Evolutionary conservation across 2,329 filamentous ascomycete genomes (phyloP), one percentile per base, ranked within the genome.

Genomic region (Calonectria pseudoturangicola): DNA sequence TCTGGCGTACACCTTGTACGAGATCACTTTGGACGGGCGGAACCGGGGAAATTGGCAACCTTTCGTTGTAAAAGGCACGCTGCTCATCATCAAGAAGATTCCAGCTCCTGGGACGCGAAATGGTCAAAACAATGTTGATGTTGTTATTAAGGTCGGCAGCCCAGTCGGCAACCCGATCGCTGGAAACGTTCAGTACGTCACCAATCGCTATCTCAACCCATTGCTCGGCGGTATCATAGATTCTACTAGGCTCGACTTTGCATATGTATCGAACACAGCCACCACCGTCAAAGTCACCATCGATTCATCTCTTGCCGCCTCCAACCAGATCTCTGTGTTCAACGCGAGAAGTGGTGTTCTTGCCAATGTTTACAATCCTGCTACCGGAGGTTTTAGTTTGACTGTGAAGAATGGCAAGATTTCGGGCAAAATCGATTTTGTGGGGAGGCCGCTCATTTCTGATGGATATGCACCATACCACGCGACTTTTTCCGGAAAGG

Each of bases 181-280:
- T 27, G 54, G 54, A 16, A 58, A 12, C n/a, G 33, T 58, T 15
- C 33, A 18, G n/a, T 58, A 58, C 21, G 54, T 58, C 5, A 58
- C 54, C 54, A 58, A 58, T 33, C 21, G 54, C 16, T 58, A 58
- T 41, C 54, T 58, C 54, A n/a, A 58, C 6, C 54, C 33, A 36
- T 41, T 41, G 12, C n/a, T 58, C 21, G 18, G 54, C 4, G 54
- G 33, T n/a, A 8, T 13, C 8, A 16, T 5, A 7, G 54, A 58
- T 13, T 5, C 12, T 27, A 25, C 33, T 3, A 16, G 33, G 21
- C 13, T 33, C 16, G 54, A 58, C 33, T 58, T 9, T 27, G 54
- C 54, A 4, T 25, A 21, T 12, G 54, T 58, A 25, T 41, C 13
- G n/a, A 58, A 18, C 33, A 58, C 54, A 39, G n/a, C 33, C 13